Evolutionary conservation across 2,329 filamentous ascomycete genomes (phyloP).

Genomic region (Corynespora cassiicola): DNA sequence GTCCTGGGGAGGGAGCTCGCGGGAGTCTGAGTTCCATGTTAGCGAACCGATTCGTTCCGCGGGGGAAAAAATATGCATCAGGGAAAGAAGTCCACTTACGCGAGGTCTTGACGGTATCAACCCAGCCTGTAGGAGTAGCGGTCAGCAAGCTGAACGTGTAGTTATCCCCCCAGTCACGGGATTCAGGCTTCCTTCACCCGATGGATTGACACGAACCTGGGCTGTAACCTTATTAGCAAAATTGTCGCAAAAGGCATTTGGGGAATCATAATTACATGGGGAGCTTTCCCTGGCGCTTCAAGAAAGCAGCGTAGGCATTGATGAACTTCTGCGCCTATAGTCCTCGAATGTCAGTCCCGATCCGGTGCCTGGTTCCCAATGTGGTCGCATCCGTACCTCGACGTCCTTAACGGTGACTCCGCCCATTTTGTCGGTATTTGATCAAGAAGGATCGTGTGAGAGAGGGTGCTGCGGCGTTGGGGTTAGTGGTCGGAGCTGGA

Average conservation of each 20-base stretch:
- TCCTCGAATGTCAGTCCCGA: too few relatives aligned
- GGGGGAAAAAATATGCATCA: conserved; percentile 14
- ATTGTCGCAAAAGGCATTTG: not conserved
- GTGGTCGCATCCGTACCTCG: conserved; percentile 75
- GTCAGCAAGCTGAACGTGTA: conserved; percentile 49
- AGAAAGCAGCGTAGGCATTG: conserved; percentile 81
- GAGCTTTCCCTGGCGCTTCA: conserved; percentile 94
- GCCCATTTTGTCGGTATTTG: conserved; percentile 74
- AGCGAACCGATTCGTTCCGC: conserved; percentile 11
- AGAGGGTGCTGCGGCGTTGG: conserved; percentile 10
- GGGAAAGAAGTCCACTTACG: too few relatives aligned
- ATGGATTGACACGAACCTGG: conserved; percentile 70
- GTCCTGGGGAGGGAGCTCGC: conserved; percentile 97
- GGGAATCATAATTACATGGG: conserved; percentile 61
- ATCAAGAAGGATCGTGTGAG: conserved; percentile 10
- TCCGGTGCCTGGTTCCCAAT: too few relatives aligned
- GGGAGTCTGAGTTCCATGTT: conserved; percentile 65
- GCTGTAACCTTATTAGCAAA: conserved; percentile 37
- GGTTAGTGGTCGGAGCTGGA: conserved; percentile 10
- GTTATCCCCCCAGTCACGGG: conserved; percentile 60
- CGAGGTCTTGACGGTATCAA: conserved; percentile 99
- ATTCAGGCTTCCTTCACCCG: conserved; percentile 57
- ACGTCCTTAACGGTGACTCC: conserved; percentile 86
- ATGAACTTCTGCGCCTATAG: conserved; percentile 86
- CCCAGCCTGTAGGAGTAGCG: conserved; percentile 78